Base-by-base conservation (phyloP, 148 eudicot species). In the Pouteria glomerata region DNA sequence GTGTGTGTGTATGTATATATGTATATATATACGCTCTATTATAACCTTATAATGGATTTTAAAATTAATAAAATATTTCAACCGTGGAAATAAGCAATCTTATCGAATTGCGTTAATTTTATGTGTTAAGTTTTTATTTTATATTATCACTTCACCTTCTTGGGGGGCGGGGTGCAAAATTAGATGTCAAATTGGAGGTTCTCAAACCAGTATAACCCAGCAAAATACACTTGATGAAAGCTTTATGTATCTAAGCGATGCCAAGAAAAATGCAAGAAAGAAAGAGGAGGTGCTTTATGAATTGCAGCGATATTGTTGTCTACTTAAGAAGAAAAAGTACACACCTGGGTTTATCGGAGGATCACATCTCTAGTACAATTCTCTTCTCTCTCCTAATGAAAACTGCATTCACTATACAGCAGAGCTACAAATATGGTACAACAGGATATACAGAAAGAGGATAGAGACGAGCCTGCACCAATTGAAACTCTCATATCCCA, bases 331-430 rank as follows among this genome's bases (percentile, higher is more conserved):
- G 63, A 31, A n/a, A 48, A 67, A n/a, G 26, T 56, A 74, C 34
- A 74, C 66, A 74, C 65, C 63, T 10, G 33, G 45, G 74, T 59
- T 81, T 78, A 81, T 73, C 73, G 23, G 80, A 83, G 72, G 77
- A 73, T 60, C 62, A 79, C 70, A 76, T 71, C 77, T 66, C 63
- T 76, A 72, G 19, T 55, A 67, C 14, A 34, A 66, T 78, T 56
- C 77, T 69, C 79, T 57, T 71, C 64, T 14, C 60, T 37, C 68
- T 45, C 53, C 69, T 58, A 12, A 42, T 10, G 81, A 74, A 31
- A 66, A 67, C 75, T 57, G 73, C 77, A 70, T 53, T 73, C 74
- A 74, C 78, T 84, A 83, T 86, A 88, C 85, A 85, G 79, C 73
- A 81, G 72, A 82, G 77, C 80, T 71, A 79, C 80, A 74, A 18